Conservation (phyloP, 2,329 filamentous ascomycete species). For the Alternaria incomplexa region DNA sequence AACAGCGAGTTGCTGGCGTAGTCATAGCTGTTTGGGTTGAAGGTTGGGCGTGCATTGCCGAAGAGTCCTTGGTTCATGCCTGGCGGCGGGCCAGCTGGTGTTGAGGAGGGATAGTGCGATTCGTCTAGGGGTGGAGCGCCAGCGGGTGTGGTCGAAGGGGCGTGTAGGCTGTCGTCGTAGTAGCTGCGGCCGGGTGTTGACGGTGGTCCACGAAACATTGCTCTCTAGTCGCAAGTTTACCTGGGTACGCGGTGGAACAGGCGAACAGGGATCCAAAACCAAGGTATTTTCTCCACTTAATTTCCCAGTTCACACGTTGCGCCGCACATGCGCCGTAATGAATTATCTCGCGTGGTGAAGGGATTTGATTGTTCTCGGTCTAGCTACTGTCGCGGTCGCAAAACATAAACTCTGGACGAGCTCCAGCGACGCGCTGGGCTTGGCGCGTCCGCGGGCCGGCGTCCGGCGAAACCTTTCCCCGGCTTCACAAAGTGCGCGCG, state of each 20-base stretch:
- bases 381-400: slow-evolving; percentile 17
- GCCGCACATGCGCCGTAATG: slow-evolving; percentile 1
- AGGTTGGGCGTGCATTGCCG: slow-evolving; percentile 57
- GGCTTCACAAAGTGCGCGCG: background rate
- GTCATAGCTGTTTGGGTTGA: slow-evolving; percentile 25
- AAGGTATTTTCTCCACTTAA: slow-evolving; percentile 3
- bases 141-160: slow-evolving; percentile 63
- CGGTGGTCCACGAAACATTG: slow-evolving; percentile 47
- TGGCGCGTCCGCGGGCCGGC: slow-evolving; percentile 12
- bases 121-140: slow-evolving; percentile 58
- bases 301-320: background rate
- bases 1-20: slow-evolving; percentile 28
- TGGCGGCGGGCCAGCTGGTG: slow-evolving; percentile 61
- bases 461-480: slow-evolving; percentile 4
- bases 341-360: background rate
- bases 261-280: slow-evolving; percentile 6
- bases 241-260: background rate
- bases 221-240: slow-evolving; percentile 5
- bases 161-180: slow-evolving; percentile 34
- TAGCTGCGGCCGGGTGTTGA: slow-evolving; percentile 43
- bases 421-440: slow-evolving; percentile 25
- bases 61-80: slow-evolving; percentile 52
- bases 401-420: slow-evolving; percentile 21
- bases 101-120: slow-evolving; percentile 57
- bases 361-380: slow-evolving; percentile 1